Evolutionary conservation across 2,329 filamentous ascomycete species (phyloP), one percentile per base, ranked within the genome.

Genomic region (Trichoderma brevicompactum): DNA sequence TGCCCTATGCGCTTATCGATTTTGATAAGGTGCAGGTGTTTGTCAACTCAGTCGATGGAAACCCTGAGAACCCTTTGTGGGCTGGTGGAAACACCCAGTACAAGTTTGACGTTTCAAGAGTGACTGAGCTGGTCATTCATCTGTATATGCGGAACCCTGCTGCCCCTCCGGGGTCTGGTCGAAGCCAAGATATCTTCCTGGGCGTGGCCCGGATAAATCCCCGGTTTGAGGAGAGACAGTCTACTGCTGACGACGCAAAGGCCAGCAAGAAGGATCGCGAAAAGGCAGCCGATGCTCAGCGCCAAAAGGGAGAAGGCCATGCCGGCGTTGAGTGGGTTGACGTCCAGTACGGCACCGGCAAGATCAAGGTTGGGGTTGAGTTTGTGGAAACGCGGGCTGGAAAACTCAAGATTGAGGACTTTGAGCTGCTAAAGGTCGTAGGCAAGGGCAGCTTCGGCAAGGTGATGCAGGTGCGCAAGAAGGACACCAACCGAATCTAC

Each of bases 21-120:
- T 99, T 98, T 79, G 95, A 99, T 81, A 99, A 99, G 83, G 90
- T 97, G 70, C 95, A 99, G 78, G 92, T 98, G 65, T 98, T 99
- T 77, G 93, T 98, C 79, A 97, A 97, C 79, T 93, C 95, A 10
- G 94, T 98, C 49, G 95, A 95, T 58, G 95, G 95, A 65, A 94
- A 88, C 53, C 94, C 95, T 9, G 93, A 97, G 79, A 96, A 96
- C 76, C 95, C 95, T 0, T 82, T 97, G 0, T 99, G 95, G 93
- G 94, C 94, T 3, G 95, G 95, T 68, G 92, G 94, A 75, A 98
- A 94, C 79, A 99, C 95, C n/a, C 93, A 96, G 74, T 99, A 97
- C 86, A 99, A 99, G 80, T 99, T 99, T 78, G 95, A 99, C 82
- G 95, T 99, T 68, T 98, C 95, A 64, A 87, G 95, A 73, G 91